Conservation (phyloP, 202 grass and related monocot species). For the Cymbopogon flexuosus region DNA sequence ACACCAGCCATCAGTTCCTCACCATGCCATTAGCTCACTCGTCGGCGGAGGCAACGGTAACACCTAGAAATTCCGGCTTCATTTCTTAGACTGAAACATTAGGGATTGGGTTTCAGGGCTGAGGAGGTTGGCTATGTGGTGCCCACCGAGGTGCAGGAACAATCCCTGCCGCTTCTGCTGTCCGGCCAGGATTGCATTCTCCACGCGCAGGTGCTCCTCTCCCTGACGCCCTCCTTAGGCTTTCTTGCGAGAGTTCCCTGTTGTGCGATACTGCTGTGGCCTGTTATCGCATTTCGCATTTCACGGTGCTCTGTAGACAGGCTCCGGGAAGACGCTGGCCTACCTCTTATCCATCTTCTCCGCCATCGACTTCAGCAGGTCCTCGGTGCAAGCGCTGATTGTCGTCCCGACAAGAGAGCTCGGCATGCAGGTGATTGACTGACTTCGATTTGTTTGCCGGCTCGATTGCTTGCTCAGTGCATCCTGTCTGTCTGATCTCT, state of each 20-base stretch:
- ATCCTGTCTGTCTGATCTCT: neutral
- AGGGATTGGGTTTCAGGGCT: conserved; percentile 48
- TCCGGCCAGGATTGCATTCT: conserved; percentile 81
- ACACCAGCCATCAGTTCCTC: neutral
- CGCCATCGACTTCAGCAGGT: conserved; percentile 58
- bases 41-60: neutral
- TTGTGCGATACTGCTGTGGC: neutral
- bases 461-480: neutral
- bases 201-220: conserved; percentile 69
- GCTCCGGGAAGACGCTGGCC: conserved; percentile 91
- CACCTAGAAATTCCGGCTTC: neutral
- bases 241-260: neutral
- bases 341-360: conserved; percentile 75
- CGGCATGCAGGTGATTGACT: conserved; percentile 68
- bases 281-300: neutral
- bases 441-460: neutral
- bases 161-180: conserved; percentile 66
- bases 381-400: conserved; percentile 73
- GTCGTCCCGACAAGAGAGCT: conserved; percentile 82
- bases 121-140: conserved; percentile 61
- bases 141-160: conserved; percentile 75
- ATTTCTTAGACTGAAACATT: neutral
- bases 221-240: too few species aligned
- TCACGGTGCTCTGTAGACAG: conserved; percentile 52
- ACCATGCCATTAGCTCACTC: neutral